phyloP scores from a whole-genome alignment of 176 grass and related monocot species.

The Cenchrus fungigraminus region DNA sequence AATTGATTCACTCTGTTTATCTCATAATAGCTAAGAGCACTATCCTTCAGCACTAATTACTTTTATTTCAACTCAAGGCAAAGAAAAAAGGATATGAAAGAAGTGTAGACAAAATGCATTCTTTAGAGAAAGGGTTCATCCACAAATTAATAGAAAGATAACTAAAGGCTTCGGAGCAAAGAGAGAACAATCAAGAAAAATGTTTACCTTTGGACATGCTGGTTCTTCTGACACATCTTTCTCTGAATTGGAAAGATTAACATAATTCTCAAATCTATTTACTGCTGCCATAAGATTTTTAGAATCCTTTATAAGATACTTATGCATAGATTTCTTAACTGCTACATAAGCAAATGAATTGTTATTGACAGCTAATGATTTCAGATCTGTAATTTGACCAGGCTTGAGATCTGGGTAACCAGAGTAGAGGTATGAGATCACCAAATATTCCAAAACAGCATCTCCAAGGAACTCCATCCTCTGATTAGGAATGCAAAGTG shows the following conservation, averaged over 20 bases:
- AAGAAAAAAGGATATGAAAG: slow-evolving; percentile 20
- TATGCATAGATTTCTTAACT: slow-evolving; percentile 66
- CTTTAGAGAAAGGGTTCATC: neutral
- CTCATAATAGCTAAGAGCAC: slow-evolving; percentile 12
- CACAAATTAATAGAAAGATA: neutral
- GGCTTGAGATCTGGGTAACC: slow-evolving; percentile 85
- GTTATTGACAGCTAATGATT: slow-evolving; percentile 79
- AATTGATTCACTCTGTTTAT: slow-evolving; percentile 13
- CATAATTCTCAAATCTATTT: slow-evolving; percentile 73
- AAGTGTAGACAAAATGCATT: neutral
- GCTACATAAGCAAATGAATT: slow-evolving; percentile 74
- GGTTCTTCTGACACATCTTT: slow-evolving; percentile 84
- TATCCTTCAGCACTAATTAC: slow-evolving; percentile 15
- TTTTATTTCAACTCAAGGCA: slow-evolving; percentile 15
- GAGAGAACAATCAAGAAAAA: neutral
- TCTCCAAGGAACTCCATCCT: slow-evolving; percentile 97
- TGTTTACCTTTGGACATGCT: slow-evolving; percentile 84
- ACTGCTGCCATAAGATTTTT: slow-evolving; percentile 56
- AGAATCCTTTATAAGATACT: slow-evolving; percentile 88
- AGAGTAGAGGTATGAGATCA: slow-evolving; percentile 91
- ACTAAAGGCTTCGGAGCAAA: neutral
- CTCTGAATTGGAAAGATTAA: slow-evolving; percentile 67
- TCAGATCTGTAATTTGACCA: slow-evolving; percentile 95
- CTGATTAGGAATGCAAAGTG: slow-evolving; percentile 56
- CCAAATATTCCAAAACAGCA: slow-evolving; percentile 97